A percentile compares a stretch with the other conserved stretches of the same genome.
Evolutionary conservation across 2,329 filamentous ascomycete genomes (phyloP).

Genomic region (Scedosporium apiospermum): DNA sequence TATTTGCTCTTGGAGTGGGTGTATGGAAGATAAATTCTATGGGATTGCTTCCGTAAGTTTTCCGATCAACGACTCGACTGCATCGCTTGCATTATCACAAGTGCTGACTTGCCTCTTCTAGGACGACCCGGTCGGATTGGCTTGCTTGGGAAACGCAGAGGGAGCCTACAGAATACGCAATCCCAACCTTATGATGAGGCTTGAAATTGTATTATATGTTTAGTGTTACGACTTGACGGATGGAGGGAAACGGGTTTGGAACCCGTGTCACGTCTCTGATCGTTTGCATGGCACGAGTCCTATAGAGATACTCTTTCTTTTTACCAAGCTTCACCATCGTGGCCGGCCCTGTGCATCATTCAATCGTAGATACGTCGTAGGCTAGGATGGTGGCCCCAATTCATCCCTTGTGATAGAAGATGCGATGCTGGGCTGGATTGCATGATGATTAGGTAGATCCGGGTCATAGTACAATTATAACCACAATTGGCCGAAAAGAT

Average conservation of each 20-base stretch:
- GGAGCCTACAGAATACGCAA: constrained; percentile 55
- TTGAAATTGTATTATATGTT: constrained; percentile 5
- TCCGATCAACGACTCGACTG: not conserved
- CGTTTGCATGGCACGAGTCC: not conserved
- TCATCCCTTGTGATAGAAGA: too few relatives aligned
- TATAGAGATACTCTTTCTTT: too few relatives aligned
- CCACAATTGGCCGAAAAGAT: too few relatives aligned
- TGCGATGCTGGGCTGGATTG: too few relatives aligned
- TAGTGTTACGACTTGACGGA: not conserved
- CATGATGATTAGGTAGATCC: too few relatives aligned
- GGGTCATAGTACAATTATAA: too few relatives aligned
- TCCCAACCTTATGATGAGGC: constrained; percentile 43
- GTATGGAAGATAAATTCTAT: constrained; percentile 96
- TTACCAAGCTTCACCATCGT: too few relatives aligned
- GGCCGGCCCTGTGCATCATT: too few relatives aligned
- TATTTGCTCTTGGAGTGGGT: constrained; percentile 73
- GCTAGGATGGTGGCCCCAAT: too few relatives aligned
- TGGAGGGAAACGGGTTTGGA: too few relatives aligned
- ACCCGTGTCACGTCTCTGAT: not conserved
- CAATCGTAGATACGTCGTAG: too few relatives aligned
- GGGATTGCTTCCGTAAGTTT: constrained; percentile 79
- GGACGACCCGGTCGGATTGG: constrained; percentile 95
- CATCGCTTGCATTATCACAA: not conserved
- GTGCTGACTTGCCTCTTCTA: constrained; percentile 22
- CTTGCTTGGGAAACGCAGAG: constrained; percentile 84